Conservation (phyloP, 176 grass and related monocot species). For the Aegilops bicornis region DNA sequence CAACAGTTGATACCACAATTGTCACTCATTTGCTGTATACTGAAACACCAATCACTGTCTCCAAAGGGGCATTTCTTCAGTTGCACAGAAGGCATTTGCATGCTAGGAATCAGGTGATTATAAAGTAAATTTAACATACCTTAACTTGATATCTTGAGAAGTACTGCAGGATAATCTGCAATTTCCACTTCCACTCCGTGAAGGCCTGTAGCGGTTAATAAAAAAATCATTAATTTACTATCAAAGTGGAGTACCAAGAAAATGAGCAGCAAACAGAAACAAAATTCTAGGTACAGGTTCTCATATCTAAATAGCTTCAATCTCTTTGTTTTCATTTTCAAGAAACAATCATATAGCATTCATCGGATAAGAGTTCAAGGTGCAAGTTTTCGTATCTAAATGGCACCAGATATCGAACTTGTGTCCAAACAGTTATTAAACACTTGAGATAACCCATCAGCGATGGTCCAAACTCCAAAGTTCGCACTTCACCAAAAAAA, state of each 20-base stretch:
- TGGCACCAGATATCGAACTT: not conserved
- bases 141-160: constrained; percentile 82
- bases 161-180: constrained; percentile 85
- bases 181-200: constrained; percentile 78
- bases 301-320: too few relatives aligned
- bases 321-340: too few relatives aligned
- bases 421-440: constrained; percentile 12
- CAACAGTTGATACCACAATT: not conserved
- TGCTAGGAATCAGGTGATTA: constrained; percentile 1
- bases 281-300: not conserved
- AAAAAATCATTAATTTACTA: constrained; percentile 17
- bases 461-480: not conserved
- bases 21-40: not conserved
- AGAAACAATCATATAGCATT: too few relatives aligned
- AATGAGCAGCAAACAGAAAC: constrained; percentile 8
- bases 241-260: constrained; percentile 6
- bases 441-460: not conserved
- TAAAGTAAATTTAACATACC: constrained; percentile 51
- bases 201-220: constrained; percentile 53
- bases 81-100: constrained; percentile 10
- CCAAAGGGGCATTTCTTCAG: constrained; percentile 13
- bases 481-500: not conserved
- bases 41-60: constrained; percentile 11
- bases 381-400: not conserved
- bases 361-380: too few relatives aligned